Percentiles rank a stretch among this genome's conserved stretches.
Conservation (phyloP, 108 stramenopile species). For the Nannochloropsis granulata region DNA sequence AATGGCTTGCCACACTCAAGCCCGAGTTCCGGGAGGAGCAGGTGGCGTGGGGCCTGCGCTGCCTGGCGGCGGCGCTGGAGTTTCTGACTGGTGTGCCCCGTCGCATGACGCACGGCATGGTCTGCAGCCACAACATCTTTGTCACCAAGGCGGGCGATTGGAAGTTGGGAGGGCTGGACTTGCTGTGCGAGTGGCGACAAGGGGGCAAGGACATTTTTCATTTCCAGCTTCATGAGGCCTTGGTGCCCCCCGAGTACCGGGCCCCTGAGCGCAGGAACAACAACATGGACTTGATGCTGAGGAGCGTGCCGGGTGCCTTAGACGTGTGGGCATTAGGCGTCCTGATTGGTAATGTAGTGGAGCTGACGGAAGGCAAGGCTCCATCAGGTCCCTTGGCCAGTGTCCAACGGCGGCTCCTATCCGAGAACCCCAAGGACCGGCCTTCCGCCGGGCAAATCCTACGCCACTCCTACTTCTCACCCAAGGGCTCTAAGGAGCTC, state of each 20-base stretch:
- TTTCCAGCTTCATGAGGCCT: neutral
- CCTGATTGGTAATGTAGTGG: neutral
- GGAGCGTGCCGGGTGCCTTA: neutral
- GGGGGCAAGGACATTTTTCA: neutral
- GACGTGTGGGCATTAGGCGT: neutral
- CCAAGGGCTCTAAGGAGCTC: neutral
- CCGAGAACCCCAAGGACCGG: neutral
- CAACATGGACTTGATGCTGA: neutral
- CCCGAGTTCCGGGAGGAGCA: neutral
- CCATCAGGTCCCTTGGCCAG: neutral
- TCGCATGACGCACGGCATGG: conserved; percentile 8
- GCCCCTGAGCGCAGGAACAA: neutral
- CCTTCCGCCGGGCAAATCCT: neutral
- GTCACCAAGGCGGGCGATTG: conserved; percentile 21
- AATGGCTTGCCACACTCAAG: neutral
- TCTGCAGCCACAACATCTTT: conserved; percentile 17
- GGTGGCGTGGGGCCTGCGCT: conserved; percentile 26
- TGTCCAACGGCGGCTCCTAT: neutral
- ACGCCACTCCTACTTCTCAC: neutral
- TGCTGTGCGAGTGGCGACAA: neutral
- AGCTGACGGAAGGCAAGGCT: neutral
- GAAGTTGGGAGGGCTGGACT: conserved; percentile 26
- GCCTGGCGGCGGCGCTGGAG: conserved; percentile 17
- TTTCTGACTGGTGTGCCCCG: conserved; percentile 9
- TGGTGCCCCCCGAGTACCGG: neutral